These are phyloP conservation scores for Dipteronia sinensis DNA, from an alignment of 345 rosid species.

Conservation along the genomic window DNA sequence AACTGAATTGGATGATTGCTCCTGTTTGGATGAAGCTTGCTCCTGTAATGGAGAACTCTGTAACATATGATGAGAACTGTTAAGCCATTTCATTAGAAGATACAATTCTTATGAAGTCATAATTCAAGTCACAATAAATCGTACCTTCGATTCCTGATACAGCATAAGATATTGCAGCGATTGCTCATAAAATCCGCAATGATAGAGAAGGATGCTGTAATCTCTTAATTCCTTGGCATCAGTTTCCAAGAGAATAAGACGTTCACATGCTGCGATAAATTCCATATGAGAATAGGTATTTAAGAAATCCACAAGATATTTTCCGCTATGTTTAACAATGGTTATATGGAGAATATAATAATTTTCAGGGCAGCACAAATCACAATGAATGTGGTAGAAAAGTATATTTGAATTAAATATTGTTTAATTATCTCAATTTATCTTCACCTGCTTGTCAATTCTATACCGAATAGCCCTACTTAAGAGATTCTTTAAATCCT, in stretches of 20 bases:
- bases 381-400: not conserved
- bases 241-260: conserved; percentile 50
- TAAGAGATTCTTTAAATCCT: not conserved
- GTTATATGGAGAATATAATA: not conserved
- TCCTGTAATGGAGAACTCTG: conserved; percentile 34
- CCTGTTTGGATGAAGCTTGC: conserved; percentile 18
- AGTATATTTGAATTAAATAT: not conserved
- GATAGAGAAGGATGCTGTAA: conserved; percentile 68
- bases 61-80: not conserved
- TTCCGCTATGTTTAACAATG: not conserved
- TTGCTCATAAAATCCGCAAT: conserved; percentile 58
- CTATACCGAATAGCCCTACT: not conserved
- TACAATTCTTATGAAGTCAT: not conserved
- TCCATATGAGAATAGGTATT: not conserved
- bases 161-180: conserved; percentile 48
- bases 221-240: conserved; percentile 64
- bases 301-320: not conserved
- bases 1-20: conserved; percentile 24
- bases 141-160: conserved; percentile 51
- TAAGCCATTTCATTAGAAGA: conserved; percentile 5
- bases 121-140: not conserved
- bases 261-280: conserved; percentile 61
- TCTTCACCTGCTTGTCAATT: not conserved
- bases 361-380: not conserved
- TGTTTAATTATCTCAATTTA: not conserved